Percentiles rank a stretch among this genome's conserved stretches.
phyloP scores from a whole-genome alignment of 768 basidiomycete species.

The Gloeopeniophorella convolvens region DNA sequence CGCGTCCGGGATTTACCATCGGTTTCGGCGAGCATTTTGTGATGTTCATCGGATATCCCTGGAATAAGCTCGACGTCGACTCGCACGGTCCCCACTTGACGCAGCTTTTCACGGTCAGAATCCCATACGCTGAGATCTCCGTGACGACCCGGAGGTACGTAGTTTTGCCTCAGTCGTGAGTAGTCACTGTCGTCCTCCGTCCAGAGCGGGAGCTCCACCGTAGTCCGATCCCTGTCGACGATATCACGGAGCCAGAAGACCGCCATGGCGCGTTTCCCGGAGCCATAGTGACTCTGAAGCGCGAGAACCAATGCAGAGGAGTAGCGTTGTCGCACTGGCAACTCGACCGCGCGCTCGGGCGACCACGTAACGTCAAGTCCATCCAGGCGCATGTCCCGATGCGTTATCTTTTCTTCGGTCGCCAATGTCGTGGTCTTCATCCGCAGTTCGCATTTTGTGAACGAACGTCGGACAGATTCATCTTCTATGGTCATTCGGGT shows the following conservation, averaged over 20 bases:
- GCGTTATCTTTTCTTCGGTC: constrained; percentile 35
- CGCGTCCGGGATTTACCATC: constrained; percentile 14
- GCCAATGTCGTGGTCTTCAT: constrained; percentile 38
- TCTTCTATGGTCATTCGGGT: constrained; percentile 24
- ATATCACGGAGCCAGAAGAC: constrained; percentile 51
- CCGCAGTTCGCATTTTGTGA: constrained; percentile 35
- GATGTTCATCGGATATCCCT: constrained; percentile 25
- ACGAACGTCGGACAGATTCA: constrained; percentile 29
- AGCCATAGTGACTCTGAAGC: constrained; percentile 37
- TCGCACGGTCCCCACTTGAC: constrained; percentile 24
- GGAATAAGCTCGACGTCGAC: constrained; percentile 27
- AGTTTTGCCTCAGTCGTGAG: constrained; percentile 29
- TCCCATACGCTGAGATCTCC: constrained; percentile 28
- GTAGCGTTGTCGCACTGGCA: constrained; percentile 46
- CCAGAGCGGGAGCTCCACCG: constrained; percentile 40
- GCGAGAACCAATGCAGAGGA: constrained; percentile 36
- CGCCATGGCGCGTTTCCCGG: constrained; percentile 31
- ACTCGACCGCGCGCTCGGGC: constrained; percentile 32
- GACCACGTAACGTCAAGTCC: constrained; percentile 33
- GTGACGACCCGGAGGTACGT: constrained; percentile 26
- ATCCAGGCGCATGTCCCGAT: constrained; percentile 29
- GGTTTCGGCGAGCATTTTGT: constrained; percentile 21
- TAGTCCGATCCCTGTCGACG: constrained; percentile 41
- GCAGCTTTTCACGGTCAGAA: constrained; percentile 24
- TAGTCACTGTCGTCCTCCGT: constrained; percentile 25